Base-by-base conservation (phyloP, 164 flowering plant species). In the Malania oleifera region DNA sequence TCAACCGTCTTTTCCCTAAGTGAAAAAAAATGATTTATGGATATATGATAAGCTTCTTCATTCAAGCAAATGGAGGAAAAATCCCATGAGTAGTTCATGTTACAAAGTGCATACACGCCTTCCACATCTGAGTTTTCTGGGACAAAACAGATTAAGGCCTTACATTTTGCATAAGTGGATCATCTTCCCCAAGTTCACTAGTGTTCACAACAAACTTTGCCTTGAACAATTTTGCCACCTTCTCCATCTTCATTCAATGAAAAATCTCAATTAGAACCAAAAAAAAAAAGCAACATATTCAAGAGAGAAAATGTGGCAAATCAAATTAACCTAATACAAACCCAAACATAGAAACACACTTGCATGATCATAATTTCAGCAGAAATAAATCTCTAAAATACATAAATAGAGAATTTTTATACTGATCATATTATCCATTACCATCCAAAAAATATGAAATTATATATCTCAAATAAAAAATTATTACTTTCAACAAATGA, bases 151-250 rank as follows among this genome's bases (percentile, higher is more conserved):
- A 59, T 8, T 34, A 12, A 54, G 56, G 48, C 54, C 79, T 77
- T 76, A 84, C 87, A 82, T 84, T 80, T 44, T 61, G 81, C 59
- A 52, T 55, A 43, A 87, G 79, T 19, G 85, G 87, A 69, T 84
- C 87, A 58, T 74, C 73, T 24, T 79, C 77, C 38, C 88, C 95
- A 60, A 77, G 74, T 54, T 84, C 85, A 59, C 82, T 78, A 54
- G 75, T 72, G 69, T 72, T 73, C 40, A 87, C 60, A n/a, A 87
- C 82, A 66, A 84, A 79, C 64, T 46, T 63, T 39, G 76, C 82
- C 23, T 78, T 63, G 65, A 63, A 80, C 19, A 28, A 29, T 67
- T 62, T 76, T 11, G 70, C 81, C 35, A 78, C 81, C 46, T 71
- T 70, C 50, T 69, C 82, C 86, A 84, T 80, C 88, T 87, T 66